Evolutionary conservation across 306 rosid species (phyloP).

Genomic region (Prunus padus): DNA sequence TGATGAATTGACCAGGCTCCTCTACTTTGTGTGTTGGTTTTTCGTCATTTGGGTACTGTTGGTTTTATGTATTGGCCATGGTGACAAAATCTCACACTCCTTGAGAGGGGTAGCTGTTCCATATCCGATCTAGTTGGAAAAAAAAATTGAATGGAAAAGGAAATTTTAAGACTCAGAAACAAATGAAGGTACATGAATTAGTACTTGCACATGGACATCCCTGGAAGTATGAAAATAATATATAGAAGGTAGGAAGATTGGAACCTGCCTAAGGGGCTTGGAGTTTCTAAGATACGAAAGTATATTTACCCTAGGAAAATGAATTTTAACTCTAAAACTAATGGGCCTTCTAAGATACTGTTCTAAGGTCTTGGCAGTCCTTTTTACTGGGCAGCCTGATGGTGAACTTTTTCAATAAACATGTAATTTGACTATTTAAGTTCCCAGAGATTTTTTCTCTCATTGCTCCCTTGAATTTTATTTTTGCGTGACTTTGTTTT

Average conservation of each 20-base stretch:
- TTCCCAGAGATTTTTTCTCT: neutral
- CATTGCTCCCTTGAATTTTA: slow-evolving; percentile 12
- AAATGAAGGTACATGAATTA: neutral
- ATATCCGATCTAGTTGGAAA: neutral
- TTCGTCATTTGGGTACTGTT: neutral
- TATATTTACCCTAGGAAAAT: neutral
- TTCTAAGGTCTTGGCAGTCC: neutral
- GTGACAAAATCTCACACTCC: neutral
- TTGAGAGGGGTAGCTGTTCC: neutral
- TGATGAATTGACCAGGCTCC: neutral
- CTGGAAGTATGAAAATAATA: neutral
- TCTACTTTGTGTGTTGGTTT: neutral
- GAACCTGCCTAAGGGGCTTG: neutral
- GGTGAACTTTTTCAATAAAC: neutral
- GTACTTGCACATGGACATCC: neutral
- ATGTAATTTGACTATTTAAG: neutral
- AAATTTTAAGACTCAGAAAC: neutral
- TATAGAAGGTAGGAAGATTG: neutral
- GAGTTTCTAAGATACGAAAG: neutral
- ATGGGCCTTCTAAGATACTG: neutral
- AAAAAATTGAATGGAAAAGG: neutral
- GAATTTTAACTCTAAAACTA: neutral
- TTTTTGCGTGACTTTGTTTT: slow-evolving; percentile 18
- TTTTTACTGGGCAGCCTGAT: neutral
- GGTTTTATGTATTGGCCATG: neutral